phyloP scores from a whole-genome alignment of 2,329 filamentous ascomycete genomes.

The Monosporascus sp. region DNA sequence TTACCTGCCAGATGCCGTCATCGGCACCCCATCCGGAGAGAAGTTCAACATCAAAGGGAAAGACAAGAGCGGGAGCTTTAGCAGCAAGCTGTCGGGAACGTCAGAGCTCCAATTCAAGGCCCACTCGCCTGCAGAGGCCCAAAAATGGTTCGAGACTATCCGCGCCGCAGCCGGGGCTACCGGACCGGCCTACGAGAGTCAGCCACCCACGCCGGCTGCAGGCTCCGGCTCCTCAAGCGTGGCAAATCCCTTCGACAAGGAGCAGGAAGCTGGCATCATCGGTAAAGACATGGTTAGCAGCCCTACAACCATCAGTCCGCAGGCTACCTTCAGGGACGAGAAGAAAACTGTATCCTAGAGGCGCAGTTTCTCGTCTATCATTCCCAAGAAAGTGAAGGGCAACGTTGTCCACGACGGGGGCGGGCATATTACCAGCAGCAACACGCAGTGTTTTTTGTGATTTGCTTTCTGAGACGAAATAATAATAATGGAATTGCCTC shows the following conservation, averaged over 20 bases:
- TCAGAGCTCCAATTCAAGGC: constrained; percentile 87
- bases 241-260: constrained; percentile 28
- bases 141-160: constrained; percentile 81
- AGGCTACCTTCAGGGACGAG: constrained; percentile 16
- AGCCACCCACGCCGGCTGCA: constrained; percentile 29
- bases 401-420: not conserved
- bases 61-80: constrained; percentile 75
- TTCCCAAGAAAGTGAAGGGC: constrained; percentile 3
- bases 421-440: constrained; percentile 2
- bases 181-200: constrained; percentile 31
- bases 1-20: constrained; percentile 83
- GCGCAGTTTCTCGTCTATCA: constrained; percentile 5
- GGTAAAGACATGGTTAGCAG: constrained; percentile 26
- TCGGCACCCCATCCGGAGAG: constrained; percentile 66
- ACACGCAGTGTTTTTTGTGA: not conserved
- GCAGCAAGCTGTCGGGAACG: constrained; percentile 72
- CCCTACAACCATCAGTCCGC: constrained; percentile 20
- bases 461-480: not conserved
- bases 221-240: constrained; percentile 10
- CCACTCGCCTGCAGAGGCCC: constrained; percentile 71
- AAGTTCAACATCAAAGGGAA: constrained; percentile 97
- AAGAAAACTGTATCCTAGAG: constrained; percentile 19
- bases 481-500: no score
- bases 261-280: constrained; percentile 45
- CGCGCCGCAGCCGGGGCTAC: constrained; percentile 52